Evolutionary conservation across 805 yeast genomes (phyloP), one percentile per base, ranked within the genome.

Genomic region (Clavispora fructus): DNA sequence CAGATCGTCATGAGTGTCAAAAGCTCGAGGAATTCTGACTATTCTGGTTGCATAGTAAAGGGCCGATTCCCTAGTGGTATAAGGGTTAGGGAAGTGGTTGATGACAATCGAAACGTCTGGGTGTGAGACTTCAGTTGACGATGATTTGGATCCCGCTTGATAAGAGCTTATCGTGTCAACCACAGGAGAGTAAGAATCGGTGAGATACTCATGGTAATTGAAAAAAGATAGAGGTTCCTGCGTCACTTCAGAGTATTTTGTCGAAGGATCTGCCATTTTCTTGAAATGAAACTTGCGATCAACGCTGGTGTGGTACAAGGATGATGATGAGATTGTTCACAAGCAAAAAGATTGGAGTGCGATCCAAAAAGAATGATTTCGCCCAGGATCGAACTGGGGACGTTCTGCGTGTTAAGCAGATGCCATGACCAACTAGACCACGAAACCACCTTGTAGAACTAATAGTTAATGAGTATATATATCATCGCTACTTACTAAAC

Each of bases 1-100:
- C 3, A 72, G 65, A 9, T 56, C 59, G 7, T 30, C 45, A 16
- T 49, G 38, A 1, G 58, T 53, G 14, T 65, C 65, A 46, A 73
- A 79, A 1, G 68, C 47, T 49, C 90, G 61, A 4, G 92, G 89
- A 3, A 85, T 69, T 43, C 91, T 59, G 4, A 85, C 82, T n/a
- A 85, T 71, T 48, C 92, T 64, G 0, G 86, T 79, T 7, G 55
- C 46, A 16, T 46, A 39, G 48, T 56, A 72, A 19, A 53, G 43
- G 0, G 47, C 44, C 2, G 78, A 65, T 7, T 55, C 56, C 4
- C 42, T 48, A 3, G 67, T 58, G 1, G 56, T 73, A 57, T 81
- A 74, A 4, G 73, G 65, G 52, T 83, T 82, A 6, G 89, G 90
- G 57, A 83, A 85, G 61, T 85, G 91, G 29, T 83, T 83, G 9